Evolutionary conservation across 1,139 yeast genomes (phyloP).

Genomic region (Scheffersomyces quercinus): DNA sequence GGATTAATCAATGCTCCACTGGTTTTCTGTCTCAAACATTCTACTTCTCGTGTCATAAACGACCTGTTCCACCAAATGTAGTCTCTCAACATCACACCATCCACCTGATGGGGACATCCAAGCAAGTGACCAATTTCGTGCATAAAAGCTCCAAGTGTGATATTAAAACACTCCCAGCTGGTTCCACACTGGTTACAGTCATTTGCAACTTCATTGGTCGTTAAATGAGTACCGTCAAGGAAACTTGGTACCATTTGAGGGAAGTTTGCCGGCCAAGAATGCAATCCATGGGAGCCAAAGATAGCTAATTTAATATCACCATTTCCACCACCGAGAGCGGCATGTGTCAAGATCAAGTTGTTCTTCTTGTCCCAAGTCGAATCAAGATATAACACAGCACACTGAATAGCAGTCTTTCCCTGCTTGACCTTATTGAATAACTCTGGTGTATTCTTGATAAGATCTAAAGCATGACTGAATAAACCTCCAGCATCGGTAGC

Average conservation of each 20-base stretch:
- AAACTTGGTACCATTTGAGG: conserved; percentile 71
- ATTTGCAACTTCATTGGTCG: conserved; percentile 76
- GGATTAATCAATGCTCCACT: conserved; percentile 44
- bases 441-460: conserved; percentile 46
- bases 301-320: conserved; percentile 75
- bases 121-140: conserved; percentile 92
- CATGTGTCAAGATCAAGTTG: conserved; percentile 77
- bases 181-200: conserved; percentile 84
- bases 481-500: conserved; percentile 77
- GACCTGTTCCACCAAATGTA: conserved; percentile 80
- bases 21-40: conserved; percentile 52
- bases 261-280: conserved; percentile 82
- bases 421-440: conserved; percentile 17
- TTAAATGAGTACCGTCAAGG: conserved; percentile 66
- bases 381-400: conserved; percentile 83
- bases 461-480: conserved; percentile 77
- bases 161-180: conserved; percentile 84
- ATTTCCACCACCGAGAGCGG: conserved; percentile 91
- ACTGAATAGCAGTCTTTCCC: conserved; percentile 56
- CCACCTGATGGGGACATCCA: conserved; percentile 90
- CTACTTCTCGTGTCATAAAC: conserved; percentile 71
- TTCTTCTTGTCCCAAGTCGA: conserved; percentile 71
- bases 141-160: conserved; percentile 91
- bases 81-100: conserved; percentile 89
- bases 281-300: conserved; percentile 91